Evolutionary conservation across 306 rosid species (phyloP).

Genomic region (Fragaria nilgerrensis): DNA sequence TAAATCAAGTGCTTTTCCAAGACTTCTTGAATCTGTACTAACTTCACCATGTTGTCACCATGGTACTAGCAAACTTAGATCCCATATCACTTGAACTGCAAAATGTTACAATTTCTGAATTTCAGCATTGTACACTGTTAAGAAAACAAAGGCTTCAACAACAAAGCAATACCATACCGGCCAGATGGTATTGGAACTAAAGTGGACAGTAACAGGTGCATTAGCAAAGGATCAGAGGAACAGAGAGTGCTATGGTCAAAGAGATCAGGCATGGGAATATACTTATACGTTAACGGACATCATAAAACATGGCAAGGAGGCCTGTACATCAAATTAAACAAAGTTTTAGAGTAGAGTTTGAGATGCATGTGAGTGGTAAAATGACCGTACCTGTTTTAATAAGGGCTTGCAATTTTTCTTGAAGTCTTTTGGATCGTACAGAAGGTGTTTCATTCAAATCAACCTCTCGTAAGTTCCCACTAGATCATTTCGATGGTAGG

Average conservation of each 20-base stretch:
- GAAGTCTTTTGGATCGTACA: conserved; percentile 54
- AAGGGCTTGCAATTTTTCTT: conserved; percentile 54
- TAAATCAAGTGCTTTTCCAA: neutral
- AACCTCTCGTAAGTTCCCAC: conserved; percentile 60
- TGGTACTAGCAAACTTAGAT: neutral
- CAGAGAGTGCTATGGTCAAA: neutral
- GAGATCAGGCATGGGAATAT: neutral
- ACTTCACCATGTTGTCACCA: neutral
- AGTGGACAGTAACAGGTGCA: neutral
- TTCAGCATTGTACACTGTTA: neutral
- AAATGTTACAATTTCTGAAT: neutral
- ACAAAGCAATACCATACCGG: neutral
- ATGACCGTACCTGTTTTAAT: conserved; percentile 63
- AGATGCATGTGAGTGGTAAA: neutral
- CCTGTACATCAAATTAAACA: neutral
- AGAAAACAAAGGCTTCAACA: neutral
- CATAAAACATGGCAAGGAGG: neutral
- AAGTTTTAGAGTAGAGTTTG: neutral
- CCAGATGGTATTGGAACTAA: neutral
- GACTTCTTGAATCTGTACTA: neutral
- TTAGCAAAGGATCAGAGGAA: neutral
- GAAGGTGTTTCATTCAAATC: conserved; percentile 77
- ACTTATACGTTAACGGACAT: neutral
- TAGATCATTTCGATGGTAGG: conserved; percentile 39
- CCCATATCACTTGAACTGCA: neutral